These are phyloP conservation scores for Silene noctiflora DNA, from an alignment of 179 eudicot genomes.

Conservation along the genomic window DNA sequence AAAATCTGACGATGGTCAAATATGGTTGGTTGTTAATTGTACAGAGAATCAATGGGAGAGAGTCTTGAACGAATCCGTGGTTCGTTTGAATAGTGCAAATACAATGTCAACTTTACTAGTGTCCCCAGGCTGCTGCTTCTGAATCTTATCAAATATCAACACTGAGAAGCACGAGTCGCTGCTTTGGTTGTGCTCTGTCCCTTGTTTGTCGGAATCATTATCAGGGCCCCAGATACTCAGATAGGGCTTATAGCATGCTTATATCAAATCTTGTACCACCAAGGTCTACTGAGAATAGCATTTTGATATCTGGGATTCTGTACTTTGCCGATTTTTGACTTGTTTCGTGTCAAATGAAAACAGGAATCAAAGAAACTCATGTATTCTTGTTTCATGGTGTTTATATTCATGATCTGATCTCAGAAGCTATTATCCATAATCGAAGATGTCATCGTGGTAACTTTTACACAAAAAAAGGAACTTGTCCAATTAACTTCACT, in stretches of 20 bases:
- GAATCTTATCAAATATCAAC: not conserved
- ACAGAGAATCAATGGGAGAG: conserved; percentile 64
- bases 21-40: conserved; percentile 1
- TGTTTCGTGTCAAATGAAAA: not conserved
- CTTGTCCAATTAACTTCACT: no score
- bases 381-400: not conserved
- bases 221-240: conserved; percentile 6
- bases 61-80: conserved; percentile 52
- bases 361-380: not conserved
- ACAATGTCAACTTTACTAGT: not conserved
- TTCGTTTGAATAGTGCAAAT: conserved; percentile 31
- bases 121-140: not conserved
- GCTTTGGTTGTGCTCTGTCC: not conserved
- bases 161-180: not conserved
- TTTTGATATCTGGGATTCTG: not conserved
- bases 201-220: not conserved
- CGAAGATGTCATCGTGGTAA: no score
- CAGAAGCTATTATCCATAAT: no score
- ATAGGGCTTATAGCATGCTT: not conserved
- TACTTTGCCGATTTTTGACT: not conserved
- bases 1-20: not conserved
- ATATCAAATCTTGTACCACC: not conserved
- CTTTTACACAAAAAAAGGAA: no score
- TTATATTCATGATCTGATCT: no score
- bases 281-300: not conserved